Base-by-base conservation (phyloP, 345 rosid genomes). In the Hibiscus tridactylites region DNA sequence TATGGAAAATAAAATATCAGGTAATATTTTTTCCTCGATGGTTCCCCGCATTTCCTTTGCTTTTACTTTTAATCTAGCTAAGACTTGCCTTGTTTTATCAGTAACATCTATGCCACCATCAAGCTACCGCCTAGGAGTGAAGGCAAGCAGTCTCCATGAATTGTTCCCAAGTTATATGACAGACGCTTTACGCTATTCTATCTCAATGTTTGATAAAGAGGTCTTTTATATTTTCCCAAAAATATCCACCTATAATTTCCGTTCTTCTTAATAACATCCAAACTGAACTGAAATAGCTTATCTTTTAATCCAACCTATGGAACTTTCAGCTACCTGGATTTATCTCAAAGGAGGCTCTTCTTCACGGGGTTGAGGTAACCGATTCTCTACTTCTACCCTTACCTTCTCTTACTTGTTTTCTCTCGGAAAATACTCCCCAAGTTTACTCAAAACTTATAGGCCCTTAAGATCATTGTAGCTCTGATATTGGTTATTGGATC, bases 281-380 rank as follows among this genome's bases (percentile, higher is more conserved):
- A 65, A 26, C 19, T 68, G 65, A 28, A 52, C 72, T 29, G 5
- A 46, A 61, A 67, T 61, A 60, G 5, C 64, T 73, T 71, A 19
- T 70, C 42, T 69, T 29, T 68, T 53, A 68, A 33, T 31, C 54
- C 73, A 26, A 72, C 69, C 75, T 26, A 46, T 53, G 70, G 61
- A 74, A 77, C 61, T 70, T 81, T 79, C 90, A 94, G 97, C 79
- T 94, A 76, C 92, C 97, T 26, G 97, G 98, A 77, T 91, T 90
- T 78, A 85, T 91, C 76, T 83, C 97, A 52, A 79, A 84, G 67
- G 90, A 88, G 19, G 99, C 92, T 70, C 93, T 94, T 76, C 99
- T 94, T 77, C 97, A 91, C 42, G 97, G 97, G 6, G 97, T 88
- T 67, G 99, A 94, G 97, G 99, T 94, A 85, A 64, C 39, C 16